Conservation (phyloP, 2,329 filamentous ascomycete genomes). For the Colletotrichum coccodes region DNA sequence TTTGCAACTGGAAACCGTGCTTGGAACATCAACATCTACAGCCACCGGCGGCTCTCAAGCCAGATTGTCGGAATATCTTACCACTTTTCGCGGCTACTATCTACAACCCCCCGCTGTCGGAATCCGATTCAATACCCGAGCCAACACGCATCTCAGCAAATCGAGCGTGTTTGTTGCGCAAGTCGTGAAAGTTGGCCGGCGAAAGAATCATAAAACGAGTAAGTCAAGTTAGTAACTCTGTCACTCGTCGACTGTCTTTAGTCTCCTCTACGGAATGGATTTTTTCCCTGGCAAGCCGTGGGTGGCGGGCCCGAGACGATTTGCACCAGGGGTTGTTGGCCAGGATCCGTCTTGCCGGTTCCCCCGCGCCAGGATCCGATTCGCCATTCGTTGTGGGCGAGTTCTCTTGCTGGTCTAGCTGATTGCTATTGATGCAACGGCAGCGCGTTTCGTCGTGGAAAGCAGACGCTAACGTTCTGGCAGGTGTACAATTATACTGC, state of each 20-base stretch:
- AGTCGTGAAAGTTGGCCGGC: background rate
- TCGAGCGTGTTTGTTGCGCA: background rate
- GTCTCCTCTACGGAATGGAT: background rate
- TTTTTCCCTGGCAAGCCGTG: background rate
- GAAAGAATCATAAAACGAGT: background rate
- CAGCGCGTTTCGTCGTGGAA: background rate
- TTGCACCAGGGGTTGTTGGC: conserved; percentile 20
- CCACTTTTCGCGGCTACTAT: background rate
- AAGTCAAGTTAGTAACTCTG: background rate
- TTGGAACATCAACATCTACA: background rate
- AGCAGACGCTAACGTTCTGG: conserved; percentile 5
- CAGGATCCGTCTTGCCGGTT: conserved; percentile 22
- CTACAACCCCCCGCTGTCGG: background rate
- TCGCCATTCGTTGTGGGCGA: background rate
- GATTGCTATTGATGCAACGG: background rate
- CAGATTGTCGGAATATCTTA: background rate
- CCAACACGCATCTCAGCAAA: background rate
- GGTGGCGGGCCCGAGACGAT: conserved; percentile 6
- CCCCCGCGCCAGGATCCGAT: conserved; percentile 10
- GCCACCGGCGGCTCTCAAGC: background rate
- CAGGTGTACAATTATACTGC: conserved; percentile 3
- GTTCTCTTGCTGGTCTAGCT: background rate
- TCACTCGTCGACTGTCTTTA: background rate
- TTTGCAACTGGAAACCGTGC: background rate
- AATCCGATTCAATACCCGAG: background rate